These are phyloP conservation scores for Populus nigra DNA, from an alignment of 345 rosid genomes.

Conservation along the genomic window DNA sequence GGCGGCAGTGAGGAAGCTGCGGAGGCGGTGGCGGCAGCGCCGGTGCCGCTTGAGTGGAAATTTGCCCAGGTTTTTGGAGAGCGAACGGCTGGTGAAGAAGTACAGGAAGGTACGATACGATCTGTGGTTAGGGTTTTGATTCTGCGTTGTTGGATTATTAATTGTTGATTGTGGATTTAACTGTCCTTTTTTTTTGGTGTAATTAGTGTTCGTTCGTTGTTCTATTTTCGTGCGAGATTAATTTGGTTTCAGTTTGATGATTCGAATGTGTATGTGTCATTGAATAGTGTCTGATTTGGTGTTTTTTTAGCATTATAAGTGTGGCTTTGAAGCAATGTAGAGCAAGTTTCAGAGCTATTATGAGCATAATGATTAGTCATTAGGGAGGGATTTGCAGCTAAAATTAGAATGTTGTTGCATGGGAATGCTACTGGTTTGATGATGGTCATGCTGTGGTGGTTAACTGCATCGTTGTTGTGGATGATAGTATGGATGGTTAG, in stretches of 20 bases:
- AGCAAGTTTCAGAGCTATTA: not conserved
- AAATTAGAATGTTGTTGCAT: not conserved
- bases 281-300: not conserved
- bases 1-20: slow-evolving; percentile 4
- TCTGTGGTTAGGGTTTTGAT: not conserved
- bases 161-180: not conserved
- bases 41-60: slow-evolving; percentile 30
- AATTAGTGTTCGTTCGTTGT: not conserved
- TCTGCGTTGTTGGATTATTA: not conserved
- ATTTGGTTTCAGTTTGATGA: not conserved
- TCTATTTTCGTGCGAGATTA: not conserved
- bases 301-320: not conserved
- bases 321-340: slow-evolving; percentile 11
- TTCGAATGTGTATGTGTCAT: not conserved
- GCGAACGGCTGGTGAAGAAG: slow-evolving; percentile 32
- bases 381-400: not conserved
- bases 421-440: not conserved
- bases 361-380: not conserved
- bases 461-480: not conserved
- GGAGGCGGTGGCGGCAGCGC: slow-evolving; percentile 9
- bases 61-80: slow-evolving; percentile 35
- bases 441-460: not conserved
- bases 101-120: slow-evolving; percentile 25
- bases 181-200: not conserved
- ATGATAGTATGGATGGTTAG: not conserved